Conservation (phyloP, 345 rosid species). For the Cochlearia excelsa region DNA sequence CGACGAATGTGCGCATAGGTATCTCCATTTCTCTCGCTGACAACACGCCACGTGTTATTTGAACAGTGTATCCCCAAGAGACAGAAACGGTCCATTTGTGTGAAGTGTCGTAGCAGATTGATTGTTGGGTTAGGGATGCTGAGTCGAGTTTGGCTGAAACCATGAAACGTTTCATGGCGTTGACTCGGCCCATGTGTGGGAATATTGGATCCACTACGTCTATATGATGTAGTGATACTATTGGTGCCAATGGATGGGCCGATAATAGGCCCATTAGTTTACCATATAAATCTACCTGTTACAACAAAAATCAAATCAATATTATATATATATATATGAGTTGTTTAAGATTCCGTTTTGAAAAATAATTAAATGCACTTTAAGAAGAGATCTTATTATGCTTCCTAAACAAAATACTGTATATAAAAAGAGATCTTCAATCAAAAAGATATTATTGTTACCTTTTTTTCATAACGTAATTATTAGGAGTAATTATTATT, state of each 20-base stretch:
- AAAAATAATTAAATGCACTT: too few species aligned
- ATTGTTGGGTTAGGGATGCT: conserved; percentile 61
- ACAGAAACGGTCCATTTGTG: conserved; percentile 68
- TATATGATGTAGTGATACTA: conserved; percentile 70
- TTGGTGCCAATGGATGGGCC: conserved; percentile 72
- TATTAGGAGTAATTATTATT: too few species aligned
- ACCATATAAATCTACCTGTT: conserved; percentile 50
- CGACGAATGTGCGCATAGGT: conserved; percentile 56
- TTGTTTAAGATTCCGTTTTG: too few species aligned
- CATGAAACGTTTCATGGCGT: conserved; percentile 46
- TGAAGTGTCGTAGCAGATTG: conserved; percentile 58
- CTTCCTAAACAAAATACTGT: too few species aligned
- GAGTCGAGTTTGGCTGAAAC: conserved; percentile 53
- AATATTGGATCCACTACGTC: conserved; percentile 63
- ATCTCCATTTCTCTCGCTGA: conserved; percentile 48
- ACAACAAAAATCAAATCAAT: too few species aligned
- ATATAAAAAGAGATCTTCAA: too few species aligned
- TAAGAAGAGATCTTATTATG: too few species aligned
- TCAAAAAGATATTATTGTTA: too few species aligned
- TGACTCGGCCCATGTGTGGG: conserved; percentile 46
- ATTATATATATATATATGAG: too few species aligned
- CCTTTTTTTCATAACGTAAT: too few species aligned
- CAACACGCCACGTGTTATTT: conserved; percentile 49
- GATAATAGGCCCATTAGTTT: conserved; percentile 59
- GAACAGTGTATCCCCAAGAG: conserved; percentile 80